Percentiles rank a stretch among this genome's conserved stretches.
Evolutionary conservation across 106 monocot species (phyloP).

Genomic region (Dactylorhiza incarnata): DNA sequence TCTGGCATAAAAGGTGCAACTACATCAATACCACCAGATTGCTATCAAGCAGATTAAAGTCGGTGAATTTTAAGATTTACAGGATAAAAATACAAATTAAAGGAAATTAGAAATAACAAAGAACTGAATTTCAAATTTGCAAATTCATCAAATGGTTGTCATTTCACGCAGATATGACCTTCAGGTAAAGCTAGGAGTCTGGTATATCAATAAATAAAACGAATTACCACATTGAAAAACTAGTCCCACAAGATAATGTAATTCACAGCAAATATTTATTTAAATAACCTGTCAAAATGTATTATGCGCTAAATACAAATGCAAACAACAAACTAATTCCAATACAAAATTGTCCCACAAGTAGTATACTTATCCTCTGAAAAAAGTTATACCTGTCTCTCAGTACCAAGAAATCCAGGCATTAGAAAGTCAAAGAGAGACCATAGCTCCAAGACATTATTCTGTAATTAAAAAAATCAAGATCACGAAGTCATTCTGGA

Average conservation of each 20-base stretch:
- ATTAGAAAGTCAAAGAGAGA: conserved; percentile 98
- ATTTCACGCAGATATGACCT: background rate
- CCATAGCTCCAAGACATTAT: conserved; percentile 98
- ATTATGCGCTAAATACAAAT: background rate
- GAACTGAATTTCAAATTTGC: background rate
- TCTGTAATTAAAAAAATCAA: conserved; percentile 44
- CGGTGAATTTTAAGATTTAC: background rate
- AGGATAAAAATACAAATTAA: background rate
- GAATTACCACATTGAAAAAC: background rate
- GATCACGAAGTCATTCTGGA: background rate
- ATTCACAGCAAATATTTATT: background rate
- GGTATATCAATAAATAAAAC: background rate
- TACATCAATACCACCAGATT: background rate
- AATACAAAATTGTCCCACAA: background rate
- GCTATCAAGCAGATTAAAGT: background rate
- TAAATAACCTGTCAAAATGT: background rate
- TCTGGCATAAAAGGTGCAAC: background rate
- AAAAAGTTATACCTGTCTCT: conserved; percentile 64
- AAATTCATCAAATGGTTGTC: background rate
- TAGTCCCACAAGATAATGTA: background rate
- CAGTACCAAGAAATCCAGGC: conserved; percentile 98
- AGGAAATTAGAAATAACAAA: background rate
- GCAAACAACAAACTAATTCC: background rate
- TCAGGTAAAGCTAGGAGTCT: background rate
- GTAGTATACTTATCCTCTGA: background rate